A percentile compares a stretch with the other conserved stretches of the same genome.
Evolutionary conservation across 2,329 filamentous ascomycete species (phyloP).

Genomic region (Aspergillus fijiensis): DNA sequence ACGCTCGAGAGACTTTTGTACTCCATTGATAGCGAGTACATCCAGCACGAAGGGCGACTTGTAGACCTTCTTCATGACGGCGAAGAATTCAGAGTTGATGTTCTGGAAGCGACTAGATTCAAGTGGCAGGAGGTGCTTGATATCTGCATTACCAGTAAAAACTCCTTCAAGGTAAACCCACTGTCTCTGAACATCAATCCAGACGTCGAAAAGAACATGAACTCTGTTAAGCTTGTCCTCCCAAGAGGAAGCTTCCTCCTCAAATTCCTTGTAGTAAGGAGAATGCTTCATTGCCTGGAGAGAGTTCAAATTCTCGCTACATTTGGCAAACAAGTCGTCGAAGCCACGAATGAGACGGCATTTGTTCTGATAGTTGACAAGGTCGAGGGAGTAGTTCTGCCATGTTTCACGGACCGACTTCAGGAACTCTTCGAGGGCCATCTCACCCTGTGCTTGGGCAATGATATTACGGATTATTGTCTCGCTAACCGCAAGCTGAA

Average conservation of each 20-base stretch:
- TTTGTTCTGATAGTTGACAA: conserved; percentile 97
- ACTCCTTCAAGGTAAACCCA: conserved; percentile 99
- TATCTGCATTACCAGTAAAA: conserved; percentile 97
- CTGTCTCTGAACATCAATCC: conserved; percentile 99
- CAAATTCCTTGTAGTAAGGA: conserved; percentile 98
- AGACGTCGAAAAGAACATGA: conserved; percentile 96
- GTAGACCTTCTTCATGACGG: conserved; percentile 99
- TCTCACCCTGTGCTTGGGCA: conserved; percentile 92
- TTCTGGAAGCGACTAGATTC: conserved; percentile 97
- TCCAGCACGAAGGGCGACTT: conserved; percentile 95
- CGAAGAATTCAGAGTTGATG: conserved; percentile 97
- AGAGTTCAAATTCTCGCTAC: conserved; percentile 96
- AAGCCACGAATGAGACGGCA: conserved; percentile 95
- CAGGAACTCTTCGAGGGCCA: conserved; percentile 96
- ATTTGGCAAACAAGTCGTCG: conserved; percentile 98
- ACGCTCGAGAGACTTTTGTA: conserved; percentile 92
- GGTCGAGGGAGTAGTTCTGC: conserved; percentile 90
- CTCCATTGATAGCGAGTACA: conserved; percentile 90
- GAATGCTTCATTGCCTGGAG: conserved; percentile 98
- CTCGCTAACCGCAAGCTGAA: conserved; percentile 86
- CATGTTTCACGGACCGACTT: conserved; percentile 95
- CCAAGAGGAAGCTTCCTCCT: conserved; percentile 94
- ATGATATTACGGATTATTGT: conserved; percentile 89
- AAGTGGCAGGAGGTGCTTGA: conserved; percentile 94
- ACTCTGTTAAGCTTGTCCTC: conserved; percentile 98